These are phyloP conservation scores for Petrea volubilis DNA, from an alignment of 257 asterid genomes.

Conservation along the genomic window DNA sequence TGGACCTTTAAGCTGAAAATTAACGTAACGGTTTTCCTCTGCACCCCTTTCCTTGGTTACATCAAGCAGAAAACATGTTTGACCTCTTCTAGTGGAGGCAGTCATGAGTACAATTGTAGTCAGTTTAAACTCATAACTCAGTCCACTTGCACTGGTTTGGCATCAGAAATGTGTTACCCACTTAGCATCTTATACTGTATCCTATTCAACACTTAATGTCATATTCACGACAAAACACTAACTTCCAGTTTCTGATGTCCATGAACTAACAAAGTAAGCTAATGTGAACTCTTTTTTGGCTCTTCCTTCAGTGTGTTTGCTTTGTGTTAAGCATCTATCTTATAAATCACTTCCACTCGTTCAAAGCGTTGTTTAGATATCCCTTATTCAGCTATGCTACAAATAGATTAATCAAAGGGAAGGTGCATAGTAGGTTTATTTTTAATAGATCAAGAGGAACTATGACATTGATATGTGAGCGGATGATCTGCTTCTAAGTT, in stretches of 20 bases:
- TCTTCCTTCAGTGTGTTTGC: no score
- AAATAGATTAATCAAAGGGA: not conserved
- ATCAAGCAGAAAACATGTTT: not conserved
- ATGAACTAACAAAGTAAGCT: no score
- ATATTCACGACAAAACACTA: no score
- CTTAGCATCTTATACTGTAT: not conserved
- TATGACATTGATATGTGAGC: not conserved
- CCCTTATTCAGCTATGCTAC: not conserved
- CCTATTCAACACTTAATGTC: not conserved
- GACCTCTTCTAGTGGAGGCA: not conserved
- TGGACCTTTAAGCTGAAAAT: not conserved
- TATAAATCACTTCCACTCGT: not conserved
- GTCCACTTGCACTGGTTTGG: no score
- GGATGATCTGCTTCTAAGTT: not conserved
- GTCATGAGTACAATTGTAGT: not conserved
- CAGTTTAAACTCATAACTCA: not conserved
- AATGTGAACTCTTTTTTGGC: no score
- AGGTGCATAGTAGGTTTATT: not conserved
- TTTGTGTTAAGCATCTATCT: not conserved
- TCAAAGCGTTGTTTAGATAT: not conserved
- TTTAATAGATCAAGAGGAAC: not conserved
- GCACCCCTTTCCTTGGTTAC: not conserved
- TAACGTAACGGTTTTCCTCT: not conserved
- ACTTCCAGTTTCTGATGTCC: no score
- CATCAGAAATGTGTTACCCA: not conserved